Base-by-base conservation (phyloP, 805 yeast species). In the Crinitomyces ghanaensis region DNA sequence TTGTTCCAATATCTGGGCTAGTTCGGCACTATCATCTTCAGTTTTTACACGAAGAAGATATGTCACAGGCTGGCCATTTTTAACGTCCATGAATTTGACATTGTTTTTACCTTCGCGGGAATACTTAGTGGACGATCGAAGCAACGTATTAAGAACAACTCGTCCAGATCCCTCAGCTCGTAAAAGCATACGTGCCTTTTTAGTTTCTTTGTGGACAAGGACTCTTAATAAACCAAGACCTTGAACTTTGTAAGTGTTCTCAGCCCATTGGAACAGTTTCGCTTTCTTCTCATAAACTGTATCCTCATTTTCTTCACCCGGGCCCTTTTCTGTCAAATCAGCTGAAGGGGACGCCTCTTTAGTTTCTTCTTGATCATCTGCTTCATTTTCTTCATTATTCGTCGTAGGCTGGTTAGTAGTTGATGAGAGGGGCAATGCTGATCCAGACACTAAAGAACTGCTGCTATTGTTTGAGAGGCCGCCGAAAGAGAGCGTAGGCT, bases 151-250 rank as follows among this genome's bases (percentile, higher is more conserved):
- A 39, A 88, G 57, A 29, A 88, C 55, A 11, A 85, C 75, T 45
- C 93, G 70, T 25, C 79, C 77, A 25, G 84, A 75, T 19, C 95
- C 95, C 36, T 86, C 97, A 0, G 95, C 82, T 48, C 97, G 73
- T 14, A 88, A 68, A 23, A 88, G 59, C 9, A 82, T 59, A 53
- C 97, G 72, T 2, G 75, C 52, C 50, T 82, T 82, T 15, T 63
- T 59, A 6, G 78, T 74, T 2, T 61, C 65, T 33, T 67, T 67
- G 46, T 77, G 66, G 37, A 68, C 72, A 35, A 88, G 61, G 8
- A 88, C 63, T 48, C 83, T 80, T 45, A 85, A 63, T 32, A 77
- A 86, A 3, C 97, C 97, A 2, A 85, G 63, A 8, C 97, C 97
- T 32, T 52, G 37, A 24, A 50, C 45, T 9, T 48, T 45, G 37